Evolutionary conservation across 768 basidiomycete genomes (phyloP), one percentile per base, ranked within the genome.

Genomic region (Boletus pseudopeckii): DNA sequence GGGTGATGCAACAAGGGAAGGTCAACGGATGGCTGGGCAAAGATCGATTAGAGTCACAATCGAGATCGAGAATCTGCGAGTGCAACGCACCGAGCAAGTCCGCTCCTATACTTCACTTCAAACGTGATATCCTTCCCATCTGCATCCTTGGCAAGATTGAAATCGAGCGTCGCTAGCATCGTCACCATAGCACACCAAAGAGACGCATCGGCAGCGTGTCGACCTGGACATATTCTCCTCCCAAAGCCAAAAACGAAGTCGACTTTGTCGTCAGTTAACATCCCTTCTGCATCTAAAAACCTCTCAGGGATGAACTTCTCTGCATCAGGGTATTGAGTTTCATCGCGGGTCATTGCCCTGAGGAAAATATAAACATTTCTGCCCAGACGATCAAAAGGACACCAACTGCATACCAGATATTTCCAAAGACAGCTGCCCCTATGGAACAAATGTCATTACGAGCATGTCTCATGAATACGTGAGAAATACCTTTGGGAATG

Each of bases 401-500:
- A 17, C 39, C 4, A 6, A 48, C 14, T 17, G 1, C 45, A 26
- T 39, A 63, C 62, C 62, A 64, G 20, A 40, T 5, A 4, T 63
- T 63, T 26, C 18, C 53, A 34, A 63, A 43, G 33, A 60, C 30
- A 9, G 45, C 51, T 3, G 61, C 46, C 2, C 62, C 62, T 63
- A 36, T 30, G 0, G 3, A 50, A 46, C 0, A 38, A n/a, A 9
- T 26, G 30, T 50, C 14, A 30, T 33, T 14, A 15, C 20, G 24
- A 36, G 28, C 5, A 20, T 3, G 20, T 34, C 32, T 43, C 3
- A 15, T 30, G 17, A 32, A 34, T 14, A 30, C 18, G 9, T 28
- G 1, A 2, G 4, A 39, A 15, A 48, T 48, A 55, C 82, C 82
- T 55, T 74, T 72, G 1, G 82, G 82, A 41, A 84, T 84, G 11